Evolutionary conservation across 805 yeast species (phyloP).

Genomic region (Lipomyces yamadae): DNA sequence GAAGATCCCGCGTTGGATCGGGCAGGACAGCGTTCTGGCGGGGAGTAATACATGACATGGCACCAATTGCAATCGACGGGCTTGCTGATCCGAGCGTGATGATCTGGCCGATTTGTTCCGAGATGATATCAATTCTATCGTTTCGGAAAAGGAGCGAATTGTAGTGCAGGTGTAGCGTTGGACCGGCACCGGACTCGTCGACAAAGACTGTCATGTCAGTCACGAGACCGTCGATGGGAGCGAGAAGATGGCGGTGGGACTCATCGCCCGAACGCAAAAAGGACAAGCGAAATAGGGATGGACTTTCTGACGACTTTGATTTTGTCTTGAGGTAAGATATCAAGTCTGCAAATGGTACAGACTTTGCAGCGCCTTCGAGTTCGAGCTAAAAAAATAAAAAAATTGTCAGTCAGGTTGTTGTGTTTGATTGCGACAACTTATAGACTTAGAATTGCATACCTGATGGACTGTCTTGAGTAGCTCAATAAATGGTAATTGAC

Average conservation of each 20-base stretch:
- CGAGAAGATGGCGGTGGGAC: slow-evolving; percentile 24
- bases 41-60: slow-evolving; percentile 69
- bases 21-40: slow-evolving; percentile 70
- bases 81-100: slow-evolving; percentile 39
- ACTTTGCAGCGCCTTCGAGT: slow-evolving; percentile 43
- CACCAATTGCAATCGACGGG: slow-evolving; percentile 56
- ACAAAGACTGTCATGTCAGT: slow-evolving; percentile 67
- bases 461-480: slow-evolving; percentile 54
- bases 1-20: slow-evolving; percentile 83
- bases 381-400: slow-evolving; percentile 26
- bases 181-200: slow-evolving; percentile 42
- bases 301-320: slow-evolving; percentile 60
- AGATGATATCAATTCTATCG: slow-evolving; percentile 69
- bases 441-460: slow-evolving; percentile 41
- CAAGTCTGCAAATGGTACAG: slow-evolving; percentile 61
- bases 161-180: slow-evolving; percentile 55
- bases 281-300: slow-evolving; percentile 60
- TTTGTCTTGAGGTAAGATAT: slow-evolving; percentile 55
- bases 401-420: not conserved
- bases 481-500: slow-evolving; percentile 53
- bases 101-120: slow-evolving; percentile 73
- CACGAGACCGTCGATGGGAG: slow-evolving; percentile 39
- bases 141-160: slow-evolving; percentile 75
- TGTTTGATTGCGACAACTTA: slow-evolving; percentile 26
- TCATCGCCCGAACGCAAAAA: slow-evolving; percentile 33